phyloP scores from a whole-genome alignment of 2,329 filamentous ascomycete genomes.

The Paecilomyces variotii region DNA sequence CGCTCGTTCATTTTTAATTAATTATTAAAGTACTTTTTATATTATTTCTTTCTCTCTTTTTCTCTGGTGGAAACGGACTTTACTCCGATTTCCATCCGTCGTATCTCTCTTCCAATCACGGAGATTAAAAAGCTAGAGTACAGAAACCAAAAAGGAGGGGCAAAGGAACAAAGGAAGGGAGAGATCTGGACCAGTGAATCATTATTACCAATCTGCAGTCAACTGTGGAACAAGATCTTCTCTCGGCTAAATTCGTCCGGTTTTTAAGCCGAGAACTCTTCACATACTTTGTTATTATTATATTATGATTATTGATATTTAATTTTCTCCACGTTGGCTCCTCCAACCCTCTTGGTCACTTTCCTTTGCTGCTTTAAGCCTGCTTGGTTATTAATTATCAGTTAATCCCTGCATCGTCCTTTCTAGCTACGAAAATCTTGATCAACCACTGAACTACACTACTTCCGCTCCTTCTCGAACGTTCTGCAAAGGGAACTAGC shows the following conservation, averaged over 20 bases:
- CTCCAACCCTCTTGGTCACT: conserved; percentile 8
- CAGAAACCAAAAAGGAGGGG: neutral
- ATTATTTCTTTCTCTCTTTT: no score
- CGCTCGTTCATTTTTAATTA: neutral
- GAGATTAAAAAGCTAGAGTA: neutral
- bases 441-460: no score
- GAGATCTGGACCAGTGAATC: neutral
- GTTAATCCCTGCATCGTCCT: no score
- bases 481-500: no score
- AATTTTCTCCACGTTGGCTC: conserved; percentile 1
- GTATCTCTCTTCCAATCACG: neutral
- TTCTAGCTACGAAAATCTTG: no score
- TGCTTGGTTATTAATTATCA: conserved; percentile 5
- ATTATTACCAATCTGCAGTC: neutral
- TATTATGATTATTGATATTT: no score
- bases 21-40: no score
- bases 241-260: neutral
- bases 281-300: neutral
- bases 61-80: neutral
- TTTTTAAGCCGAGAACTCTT: neutral
- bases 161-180: neutral
- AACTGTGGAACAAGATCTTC: neutral
- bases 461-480: no score
- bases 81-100: neutral
- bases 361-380: conserved; percentile 3